A percentile compares a stretch with the other conserved stretches of the same genome.
These are phyloP conservation scores for Asclepias syriaca DNA, from an alignment of 257 asterid genomes.

Conservation along the genomic window DNA sequence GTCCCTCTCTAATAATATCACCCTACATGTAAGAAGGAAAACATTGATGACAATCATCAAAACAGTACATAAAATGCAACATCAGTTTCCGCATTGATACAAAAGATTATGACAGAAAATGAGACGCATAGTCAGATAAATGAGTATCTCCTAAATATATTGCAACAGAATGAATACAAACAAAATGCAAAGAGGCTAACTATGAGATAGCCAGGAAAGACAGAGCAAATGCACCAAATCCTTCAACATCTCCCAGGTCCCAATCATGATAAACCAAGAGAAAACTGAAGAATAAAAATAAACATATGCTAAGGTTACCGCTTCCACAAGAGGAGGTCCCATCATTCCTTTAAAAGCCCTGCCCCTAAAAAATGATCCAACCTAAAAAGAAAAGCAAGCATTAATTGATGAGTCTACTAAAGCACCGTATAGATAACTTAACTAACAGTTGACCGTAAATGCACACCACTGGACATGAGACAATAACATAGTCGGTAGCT, in stretches of 20 bases:
- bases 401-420: constrained; percentile 3
- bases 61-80: constrained; percentile 3
- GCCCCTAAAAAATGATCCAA: constrained; percentile 66
- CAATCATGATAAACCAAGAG: neutral
- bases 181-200: neutral
- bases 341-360: constrained; percentile 61
- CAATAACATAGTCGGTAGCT: constrained; percentile 51
- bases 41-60: neutral
- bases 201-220: neutral
- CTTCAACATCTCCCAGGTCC: neutral
- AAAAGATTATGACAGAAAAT: neutral
- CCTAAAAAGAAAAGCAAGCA: constrained; percentile 36
- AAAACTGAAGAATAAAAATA: neutral
- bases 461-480: constrained; percentile 62
- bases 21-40: constrained; percentile 47
- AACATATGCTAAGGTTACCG: constrained; percentile 36
- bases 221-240: neutral
- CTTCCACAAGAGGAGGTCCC: constrained; percentile 63
- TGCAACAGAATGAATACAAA: neutral
- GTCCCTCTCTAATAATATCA: constrained; percentile 81
- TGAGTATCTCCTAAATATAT: neutral
- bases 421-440: constrained; percentile 6
- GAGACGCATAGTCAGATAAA: neutral
- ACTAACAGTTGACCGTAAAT: constrained; percentile 12
- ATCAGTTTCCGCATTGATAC: neutral